Evolutionary conservation across 179 eudicot species (phyloP), one percentile per base, ranked within the genome.

Genomic region (Spergularia azorica): DNA sequence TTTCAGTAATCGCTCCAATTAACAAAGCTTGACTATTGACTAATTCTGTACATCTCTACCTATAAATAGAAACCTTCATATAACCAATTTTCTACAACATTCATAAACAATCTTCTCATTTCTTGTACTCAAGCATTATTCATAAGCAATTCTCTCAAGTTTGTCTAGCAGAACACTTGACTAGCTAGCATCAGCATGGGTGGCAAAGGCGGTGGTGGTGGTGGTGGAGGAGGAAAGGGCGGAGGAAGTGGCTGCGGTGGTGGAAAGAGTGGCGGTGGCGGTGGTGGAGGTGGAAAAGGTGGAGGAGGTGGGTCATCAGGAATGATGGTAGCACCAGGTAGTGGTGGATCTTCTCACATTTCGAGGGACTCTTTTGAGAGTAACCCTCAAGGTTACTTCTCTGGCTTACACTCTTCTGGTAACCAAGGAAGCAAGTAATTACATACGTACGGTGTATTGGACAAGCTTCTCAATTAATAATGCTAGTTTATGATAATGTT

Each of bases 331-430:
- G 77, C 63, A 0, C 77, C 71, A 0, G 77, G 77, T 0, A 64
- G 38, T 12, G 63, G 71, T 5, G 77, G 77, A 0, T 3, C 71
- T 2, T 0, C 77, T 11, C 13, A 75, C 18, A 75, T 65, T 26
- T 46, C 71, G 15, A 75, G 77, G 54, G 77, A 0, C 8, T 6
- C 38, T 2, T 75, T 75, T 54, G 71, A 75, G 77, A 75, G 69
- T 52, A 75, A 75, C 63, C 77, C 77, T 13, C 55, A 65, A 52
- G 77, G 4, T 39, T 75, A 75, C 71, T 75, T 75, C 38, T 3
- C 54, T 9, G 71, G 54, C 3, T 3, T 63, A 13, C 71, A 63
- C 36, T 69, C 32, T 26, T 26, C 38, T 75, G 39, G 14, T 54
- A 16, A 36, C 8, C 52, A 75, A 20, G 78, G 71, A 5, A 75